phyloP scores from a whole-genome alignment of 1,284 basidiomycete species.

The Coniferiporia sulphurascens region DNA sequence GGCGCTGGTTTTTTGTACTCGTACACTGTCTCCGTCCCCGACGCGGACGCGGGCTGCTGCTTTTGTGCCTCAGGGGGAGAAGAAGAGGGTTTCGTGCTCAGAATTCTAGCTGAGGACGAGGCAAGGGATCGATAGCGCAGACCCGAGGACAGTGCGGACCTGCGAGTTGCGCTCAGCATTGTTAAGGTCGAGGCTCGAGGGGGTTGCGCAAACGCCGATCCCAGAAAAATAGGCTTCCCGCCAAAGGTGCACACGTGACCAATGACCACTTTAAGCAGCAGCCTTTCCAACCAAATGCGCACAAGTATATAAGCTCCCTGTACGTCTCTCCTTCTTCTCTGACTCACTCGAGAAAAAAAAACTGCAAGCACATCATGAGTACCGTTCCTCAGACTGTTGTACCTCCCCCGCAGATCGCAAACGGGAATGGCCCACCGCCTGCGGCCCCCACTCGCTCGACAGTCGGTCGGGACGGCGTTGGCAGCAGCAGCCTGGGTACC shows the following conservation, averaged over 20 bases:
- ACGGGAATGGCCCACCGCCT: background rate
- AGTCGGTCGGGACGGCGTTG: slow-evolving; percentile 19
- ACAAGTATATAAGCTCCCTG: background rate
- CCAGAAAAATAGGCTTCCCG: background rate
- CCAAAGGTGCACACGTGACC: background rate
- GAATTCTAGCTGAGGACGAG: background rate
- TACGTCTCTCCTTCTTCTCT: background rate
- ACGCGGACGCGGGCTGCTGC: slow-evolving; percentile 1
- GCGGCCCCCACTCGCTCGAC: slow-evolving; percentile 8
- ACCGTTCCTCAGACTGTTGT: background rate
- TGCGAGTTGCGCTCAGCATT: slow-evolving; percentile 9
- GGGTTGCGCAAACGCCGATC: background rate
- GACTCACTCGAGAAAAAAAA: background rate
- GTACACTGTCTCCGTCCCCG: slow-evolving; percentile 21
- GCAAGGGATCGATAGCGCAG: slow-evolving; percentile 3
- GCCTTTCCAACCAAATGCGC: background rate
- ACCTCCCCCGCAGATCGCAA: background rate
- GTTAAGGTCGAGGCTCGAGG: background rate
- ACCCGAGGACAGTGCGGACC: slow-evolving; percentile 13
- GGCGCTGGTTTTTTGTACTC: slow-evolving; percentile 21
- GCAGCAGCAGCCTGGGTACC: slow-evolving; percentile 69
- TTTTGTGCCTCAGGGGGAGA: background rate
- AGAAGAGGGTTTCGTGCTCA: background rate
- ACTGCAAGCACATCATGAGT: background rate
- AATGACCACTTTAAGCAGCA: no score